Evolutionary conservation across 2,329 filamentous ascomycete genomes (phyloP), one percentile per base, ranked within the genome.

Genomic region (Trichoderma sp.): DNA sequence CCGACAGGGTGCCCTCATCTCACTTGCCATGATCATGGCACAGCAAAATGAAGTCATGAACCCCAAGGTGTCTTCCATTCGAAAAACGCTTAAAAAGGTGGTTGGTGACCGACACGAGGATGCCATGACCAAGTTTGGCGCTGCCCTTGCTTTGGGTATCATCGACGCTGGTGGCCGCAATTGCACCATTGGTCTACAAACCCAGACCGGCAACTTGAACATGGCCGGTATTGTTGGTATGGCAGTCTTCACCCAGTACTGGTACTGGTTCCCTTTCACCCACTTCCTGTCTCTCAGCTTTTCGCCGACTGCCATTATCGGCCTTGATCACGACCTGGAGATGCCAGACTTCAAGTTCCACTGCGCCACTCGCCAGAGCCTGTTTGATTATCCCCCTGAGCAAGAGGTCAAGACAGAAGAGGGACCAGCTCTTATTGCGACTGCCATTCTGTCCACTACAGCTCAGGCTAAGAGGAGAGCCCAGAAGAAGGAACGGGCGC

Each of bases 201-300:
- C 96, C 1, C 96, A 97, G 82, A 97, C 95, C 0, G 96, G 96
- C 72, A 99, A 97, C 79, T 89, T 99, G 73, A 98, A 99, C 85
- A 97, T 99, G 94, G 90, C 94, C 21, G 96, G 93, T 71, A 97
- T 99, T 73, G 94, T 99, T 21, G 96, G 96, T 74, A 97, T 97
- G 90, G 95, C 94, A 33, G 92, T 99, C 66, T 99, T 99, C 82
- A 97, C 94, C 10, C 96, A 99, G 80, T 99, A 99, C 84, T 99
- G 96, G 96, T 99, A 99, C 84, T 99, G 96, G 96, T 99, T 99
- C 88, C 96, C 96, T 70, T 91, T 98, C 76, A 97, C 96, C 35
- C 96, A 99, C 82, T 99, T 99, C 88, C 81, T 99, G 69, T 96
- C 95, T 0, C 86, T 99, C 71, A 94, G 93, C 76, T 98, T 99